Evolutionary conservation across 2,329 filamentous ascomycete species (phyloP).

Genomic region (Phaeosphaeriaceae sp.): DNA sequence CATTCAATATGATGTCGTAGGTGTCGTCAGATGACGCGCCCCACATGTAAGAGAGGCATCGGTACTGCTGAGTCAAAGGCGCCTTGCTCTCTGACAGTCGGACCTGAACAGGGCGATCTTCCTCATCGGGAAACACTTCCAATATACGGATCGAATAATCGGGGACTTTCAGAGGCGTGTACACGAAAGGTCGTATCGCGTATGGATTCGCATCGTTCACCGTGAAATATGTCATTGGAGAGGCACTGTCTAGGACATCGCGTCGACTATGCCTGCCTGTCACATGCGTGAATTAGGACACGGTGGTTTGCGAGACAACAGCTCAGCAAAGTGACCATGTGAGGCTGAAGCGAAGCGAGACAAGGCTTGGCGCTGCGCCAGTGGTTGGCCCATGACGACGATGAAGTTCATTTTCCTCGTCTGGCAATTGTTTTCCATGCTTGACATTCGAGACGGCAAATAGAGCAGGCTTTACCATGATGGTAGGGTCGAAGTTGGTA

Average conservation of each 20-base stretch:
- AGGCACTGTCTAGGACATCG: not conserved
- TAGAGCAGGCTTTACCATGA: too few relatives aligned
- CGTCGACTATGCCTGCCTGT: too few relatives aligned
- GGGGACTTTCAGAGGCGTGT: not conserved
- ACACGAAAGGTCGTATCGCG: not conserved
- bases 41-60: constrained; percentile 3
- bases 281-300: too few relatives aligned
- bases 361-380: too few relatives aligned
- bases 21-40: not conserved
- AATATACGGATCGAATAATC: not conserved
- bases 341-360: too few relatives aligned
- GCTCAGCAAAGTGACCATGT: too few relatives aligned
- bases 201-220: not conserved
- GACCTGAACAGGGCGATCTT: not conserved
- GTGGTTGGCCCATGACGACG: too few relatives aligned
- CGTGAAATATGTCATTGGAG: not conserved
- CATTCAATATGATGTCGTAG: not conserved
- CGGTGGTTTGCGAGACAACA: too few relatives aligned
- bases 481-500: too few relatives aligned
- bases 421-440: too few relatives aligned
- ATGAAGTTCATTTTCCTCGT: too few relatives aligned
- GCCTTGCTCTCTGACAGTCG: not conserved
- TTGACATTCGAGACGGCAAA: too few relatives aligned
- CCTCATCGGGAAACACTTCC: not conserved
- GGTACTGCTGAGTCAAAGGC: not conserved